These are phyloP conservation scores for Parasarocladium wereldwijsianum DNA, from an alignment of 2,329 filamentous ascomycete species.

Conservation along the genomic window DNA sequence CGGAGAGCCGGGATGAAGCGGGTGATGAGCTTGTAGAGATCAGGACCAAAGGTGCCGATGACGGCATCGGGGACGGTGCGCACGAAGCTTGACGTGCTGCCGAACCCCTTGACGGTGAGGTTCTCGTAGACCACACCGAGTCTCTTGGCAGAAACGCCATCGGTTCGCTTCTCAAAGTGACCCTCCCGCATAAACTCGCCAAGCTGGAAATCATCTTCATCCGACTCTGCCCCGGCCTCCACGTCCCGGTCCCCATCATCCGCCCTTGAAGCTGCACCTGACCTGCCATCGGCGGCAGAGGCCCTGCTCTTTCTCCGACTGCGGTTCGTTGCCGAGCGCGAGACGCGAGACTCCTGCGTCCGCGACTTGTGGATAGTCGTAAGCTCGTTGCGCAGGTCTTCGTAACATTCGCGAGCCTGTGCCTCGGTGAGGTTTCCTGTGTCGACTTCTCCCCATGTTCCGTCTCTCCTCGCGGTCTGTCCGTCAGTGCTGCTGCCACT, in stretches of 20 bases:
- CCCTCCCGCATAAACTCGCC: conserved; percentile 58
- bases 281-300: conserved; percentile 1
- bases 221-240: conserved; percentile 4
- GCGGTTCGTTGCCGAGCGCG: conserved; percentile 5
- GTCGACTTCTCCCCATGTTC: conserved; percentile 23
- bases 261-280: conserved; percentile 3
- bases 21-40: conserved; percentile 51
- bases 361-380: conserved; percentile 18
- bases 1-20: conserved; percentile 10
- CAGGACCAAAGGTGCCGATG: conserved; percentile 65
- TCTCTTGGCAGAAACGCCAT: conserved; percentile 53
- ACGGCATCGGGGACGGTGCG: conserved; percentile 61
- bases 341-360: conserved; percentile 18
- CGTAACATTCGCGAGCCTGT: conserved; percentile 19
- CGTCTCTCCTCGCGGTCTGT: conserved; percentile 10
- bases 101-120: conserved; percentile 58
- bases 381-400: conserved; percentile 19
- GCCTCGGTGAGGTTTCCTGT: conserved; percentile 18
- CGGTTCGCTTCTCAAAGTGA: conserved; percentile 55
- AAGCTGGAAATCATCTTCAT: conserved; percentile 47
- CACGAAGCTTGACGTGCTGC: conserved; percentile 52
- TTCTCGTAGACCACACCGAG: conserved; percentile 67
- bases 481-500: conserved; percentile 9
- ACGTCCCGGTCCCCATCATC: conserved; percentile 5
- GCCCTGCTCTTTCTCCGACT: neutral